Evolutionary conservation across 2,329 filamentous ascomycete genomes (phyloP).

Genomic region (Verticillium tricorpus): DNA sequence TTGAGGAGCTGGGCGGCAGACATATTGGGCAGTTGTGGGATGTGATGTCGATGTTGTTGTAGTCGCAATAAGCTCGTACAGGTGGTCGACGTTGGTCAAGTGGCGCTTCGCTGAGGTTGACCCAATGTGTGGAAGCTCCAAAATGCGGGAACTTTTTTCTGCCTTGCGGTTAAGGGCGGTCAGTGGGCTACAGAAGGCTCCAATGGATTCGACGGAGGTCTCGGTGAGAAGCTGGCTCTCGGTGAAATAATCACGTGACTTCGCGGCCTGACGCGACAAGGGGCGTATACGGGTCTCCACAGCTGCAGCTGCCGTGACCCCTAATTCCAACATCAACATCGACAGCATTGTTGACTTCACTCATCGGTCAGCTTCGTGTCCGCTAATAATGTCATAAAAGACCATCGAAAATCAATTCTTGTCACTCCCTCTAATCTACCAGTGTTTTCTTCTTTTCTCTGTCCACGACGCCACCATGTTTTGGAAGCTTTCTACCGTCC

Average conservation of each 20-base stretch:
- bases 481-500: constrained; percentile 14
- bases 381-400: not conserved
- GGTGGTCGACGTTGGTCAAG: not conserved
- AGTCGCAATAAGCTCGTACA: not conserved
- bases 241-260: not conserved
- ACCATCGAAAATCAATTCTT: not conserved
- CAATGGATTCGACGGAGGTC: not conserved
- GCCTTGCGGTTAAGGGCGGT: constrained; percentile 3
- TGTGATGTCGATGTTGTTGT: not conserved
- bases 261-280: not conserved
- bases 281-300: not conserved
- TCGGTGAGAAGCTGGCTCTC: not conserved
- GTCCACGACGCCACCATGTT: not conserved
- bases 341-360: not conserved
- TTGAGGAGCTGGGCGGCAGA: constrained; percentile 97
- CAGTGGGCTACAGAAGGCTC: not conserved
- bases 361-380: not conserved
- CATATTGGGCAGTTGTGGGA: constrained; percentile 48
- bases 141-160: constrained; percentile 7
- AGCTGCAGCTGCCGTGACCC: not conserved
- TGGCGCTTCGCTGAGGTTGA: not conserved
- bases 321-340: not conserved
- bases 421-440: not conserved
- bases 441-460: not conserved
- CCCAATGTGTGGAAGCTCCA: constrained; percentile 3